phyloP scores from a whole-genome alignment of 1,284 basidiomycete species.

The Ceratobasidium sp. region DNA sequence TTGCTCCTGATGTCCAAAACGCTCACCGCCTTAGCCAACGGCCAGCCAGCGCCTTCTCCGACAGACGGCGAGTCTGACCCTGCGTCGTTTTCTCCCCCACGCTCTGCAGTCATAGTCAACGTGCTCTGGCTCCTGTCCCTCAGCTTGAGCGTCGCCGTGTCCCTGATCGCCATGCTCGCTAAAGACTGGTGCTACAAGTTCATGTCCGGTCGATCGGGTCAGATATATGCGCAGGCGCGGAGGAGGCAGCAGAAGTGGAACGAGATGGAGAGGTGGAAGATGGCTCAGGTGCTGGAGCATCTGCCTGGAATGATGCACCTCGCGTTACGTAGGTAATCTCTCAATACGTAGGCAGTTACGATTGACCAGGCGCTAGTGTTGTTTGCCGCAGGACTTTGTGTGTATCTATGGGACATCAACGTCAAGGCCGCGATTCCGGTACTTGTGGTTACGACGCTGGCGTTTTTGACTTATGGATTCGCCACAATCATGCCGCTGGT shows the following conservation, averaged over 20 bases:
- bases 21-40: no score
- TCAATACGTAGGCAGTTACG: not conserved
- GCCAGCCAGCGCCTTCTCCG: not conserved
- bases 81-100: no score
- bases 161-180: no score
- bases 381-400: not conserved
- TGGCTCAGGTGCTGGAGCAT: not conserved
- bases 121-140: no score
- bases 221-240: no score
- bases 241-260: not conserved
- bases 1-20: no score
- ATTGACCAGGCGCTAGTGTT: no score
- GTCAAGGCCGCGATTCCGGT: not conserved
- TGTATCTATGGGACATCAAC: slow-evolving; percentile 9
- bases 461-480: not conserved
- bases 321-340: not conserved
- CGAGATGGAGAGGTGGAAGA: not conserved
- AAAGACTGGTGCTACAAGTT: no score
- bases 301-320: slow-evolving; percentile 6
- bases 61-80: no score
- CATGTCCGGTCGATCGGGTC: no score
- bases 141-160: no score
- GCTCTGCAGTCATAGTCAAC: no score
- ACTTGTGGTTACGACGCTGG: not conserved
- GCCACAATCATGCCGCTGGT: not conserved